phyloP scores from a whole-genome alignment of 805 yeast genomes.

The Starmerella geochares region DNA sequence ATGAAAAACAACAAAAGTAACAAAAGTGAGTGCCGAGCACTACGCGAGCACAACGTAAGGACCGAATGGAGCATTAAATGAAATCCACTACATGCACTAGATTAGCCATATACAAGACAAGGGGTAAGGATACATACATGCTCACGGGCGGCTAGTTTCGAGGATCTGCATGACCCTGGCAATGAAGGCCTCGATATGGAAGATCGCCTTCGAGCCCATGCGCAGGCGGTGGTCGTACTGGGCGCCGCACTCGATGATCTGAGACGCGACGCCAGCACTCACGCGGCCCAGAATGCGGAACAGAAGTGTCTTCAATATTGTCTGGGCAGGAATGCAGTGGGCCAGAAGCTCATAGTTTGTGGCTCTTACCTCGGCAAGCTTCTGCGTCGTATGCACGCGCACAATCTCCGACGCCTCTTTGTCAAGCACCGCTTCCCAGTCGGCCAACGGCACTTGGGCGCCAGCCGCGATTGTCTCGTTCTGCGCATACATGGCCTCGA shows the following conservation, averaged over 20 bases:
- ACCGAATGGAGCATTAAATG: too few species aligned
- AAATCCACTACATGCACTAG: too few species aligned
- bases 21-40: too few species aligned
- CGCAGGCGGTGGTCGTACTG: constrained; percentile 75
- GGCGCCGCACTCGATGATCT: constrained; percentile 44
- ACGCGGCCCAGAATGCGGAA: constrained; percentile 31
- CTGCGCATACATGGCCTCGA: constrained; percentile 58
- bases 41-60: too few species aligned
- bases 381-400: constrained; percentile 49
- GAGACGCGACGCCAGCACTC: constrained; percentile 25
- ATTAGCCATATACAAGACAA: too few species aligned
- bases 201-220: constrained; percentile 78
- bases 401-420: constrained; percentile 52
- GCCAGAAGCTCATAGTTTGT: constrained; percentile 72
- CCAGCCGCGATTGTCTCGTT: constrained; percentile 27
- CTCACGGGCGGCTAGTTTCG: constrained; percentile 33
- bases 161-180: constrained; percentile 76
- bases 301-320: constrained; percentile 56
- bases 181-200: constrained; percentile 88
- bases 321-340: constrained; percentile 85
- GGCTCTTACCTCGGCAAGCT: constrained; percentile 45
- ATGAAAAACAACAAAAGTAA: not conserved
- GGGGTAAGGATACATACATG: too few species aligned
- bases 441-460: constrained; percentile 57
- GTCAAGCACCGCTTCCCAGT: constrained; percentile 78